Evolutionary conservation across 2,329 filamentous ascomycete species (phyloP).

Genomic region (Xylariales sp.): DNA sequence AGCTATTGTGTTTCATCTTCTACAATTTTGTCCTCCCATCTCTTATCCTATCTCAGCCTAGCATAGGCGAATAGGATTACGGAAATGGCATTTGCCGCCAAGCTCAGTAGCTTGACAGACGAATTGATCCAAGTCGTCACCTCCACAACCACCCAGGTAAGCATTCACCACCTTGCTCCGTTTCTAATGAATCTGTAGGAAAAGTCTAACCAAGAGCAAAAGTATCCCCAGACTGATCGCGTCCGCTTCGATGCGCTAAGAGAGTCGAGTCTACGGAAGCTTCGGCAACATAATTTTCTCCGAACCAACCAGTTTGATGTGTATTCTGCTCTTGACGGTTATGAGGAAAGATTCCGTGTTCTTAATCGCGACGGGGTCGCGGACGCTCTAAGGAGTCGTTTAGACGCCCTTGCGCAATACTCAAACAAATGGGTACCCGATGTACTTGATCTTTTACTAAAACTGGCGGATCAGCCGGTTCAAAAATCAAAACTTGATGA

Average conservation of each 20-base stretch:
- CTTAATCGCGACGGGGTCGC: conserved; percentile 83
- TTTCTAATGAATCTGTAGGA: not conserved
- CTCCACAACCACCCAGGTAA: conserved; percentile 64
- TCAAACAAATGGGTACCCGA: conserved; percentile 80
- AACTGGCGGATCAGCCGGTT: conserved; percentile 83
- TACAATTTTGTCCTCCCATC: not conserved
- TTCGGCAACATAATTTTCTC: conserved; percentile 67
- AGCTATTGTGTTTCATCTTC: not conserved
- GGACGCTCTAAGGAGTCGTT: conserved; percentile 70
- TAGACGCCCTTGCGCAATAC: conserved; percentile 66
- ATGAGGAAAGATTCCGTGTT: conserved; percentile 89
- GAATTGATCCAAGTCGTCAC: conserved; percentile 76
- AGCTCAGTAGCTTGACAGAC: conserved; percentile 72
- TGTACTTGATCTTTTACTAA: conserved; percentile 79
- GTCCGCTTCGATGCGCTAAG: conserved; percentile 57
- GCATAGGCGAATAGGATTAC: not conserved
- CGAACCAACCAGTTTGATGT: conserved; percentile 83
- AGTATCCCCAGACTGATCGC: conserved; percentile 45
- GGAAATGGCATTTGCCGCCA: conserved; percentile 77
- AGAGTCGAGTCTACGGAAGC: conserved; percentile 62
- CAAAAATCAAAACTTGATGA: conserved; percentile 74
- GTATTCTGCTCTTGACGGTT: conserved; percentile 70
- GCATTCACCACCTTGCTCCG: conserved; percentile 32
- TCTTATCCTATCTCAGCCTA: not conserved
- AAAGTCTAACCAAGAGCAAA: conserved; percentile 10